A percentile compares a stretch with the other conserved stretches of the same genome.
Evolutionary conservation across 768 basidiomycete genomes (phyloP).

Genomic region (Suillus plorans): DNA sequence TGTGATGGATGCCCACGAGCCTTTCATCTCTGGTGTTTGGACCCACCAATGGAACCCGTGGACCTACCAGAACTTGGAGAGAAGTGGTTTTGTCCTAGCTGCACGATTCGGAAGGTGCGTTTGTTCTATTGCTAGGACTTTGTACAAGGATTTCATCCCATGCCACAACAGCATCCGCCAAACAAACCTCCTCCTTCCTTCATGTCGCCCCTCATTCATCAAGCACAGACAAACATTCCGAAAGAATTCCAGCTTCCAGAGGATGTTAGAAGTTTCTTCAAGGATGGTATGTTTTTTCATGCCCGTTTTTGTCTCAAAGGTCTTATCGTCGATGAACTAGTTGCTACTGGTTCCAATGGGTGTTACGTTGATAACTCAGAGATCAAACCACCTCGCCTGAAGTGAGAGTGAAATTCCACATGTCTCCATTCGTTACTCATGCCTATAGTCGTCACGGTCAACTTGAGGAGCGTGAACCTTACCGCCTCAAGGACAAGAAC

Average conservation of each 20-base stretch:
- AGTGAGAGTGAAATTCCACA: slow-evolving; percentile 52
- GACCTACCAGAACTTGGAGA: slow-evolving; percentile 76
- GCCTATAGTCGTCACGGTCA: slow-evolving; percentile 74
- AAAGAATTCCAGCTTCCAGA: slow-evolving; percentile 84
- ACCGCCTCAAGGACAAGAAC: slow-evolving; percentile 82
- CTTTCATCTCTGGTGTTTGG: slow-evolving; percentile 95
- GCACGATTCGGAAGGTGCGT: slow-evolving; percentile 64
- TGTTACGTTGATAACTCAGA: slow-evolving; percentile 82
- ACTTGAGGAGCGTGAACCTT: slow-evolving; percentile 87
- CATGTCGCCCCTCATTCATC: slow-evolving; percentile 69
- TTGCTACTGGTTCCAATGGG: slow-evolving; percentile 75
- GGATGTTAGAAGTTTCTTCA: slow-evolving; percentile 80
- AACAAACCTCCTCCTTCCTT: slow-evolving; percentile 66
- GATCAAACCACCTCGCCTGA: slow-evolving; percentile 72
- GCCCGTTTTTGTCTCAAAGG: slow-evolving; percentile 15
- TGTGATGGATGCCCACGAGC: slow-evolving; percentile 97
- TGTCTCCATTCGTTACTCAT: slow-evolving; percentile 5
- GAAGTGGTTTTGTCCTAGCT: slow-evolving; percentile 79
- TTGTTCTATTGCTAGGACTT: not conserved
- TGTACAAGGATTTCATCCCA: slow-evolving; percentile 9
- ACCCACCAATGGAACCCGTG: slow-evolving; percentile 88
- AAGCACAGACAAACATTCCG: slow-evolving; percentile 68
- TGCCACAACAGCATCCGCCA: slow-evolving; percentile 54
- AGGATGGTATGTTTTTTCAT: slow-evolving; percentile 63
- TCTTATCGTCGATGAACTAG: slow-evolving; percentile 39